These are phyloP conservation scores for Penicillium herquei DNA, from an alignment of 495 filamentous ascomycete species.

Conservation along the genomic window DNA sequence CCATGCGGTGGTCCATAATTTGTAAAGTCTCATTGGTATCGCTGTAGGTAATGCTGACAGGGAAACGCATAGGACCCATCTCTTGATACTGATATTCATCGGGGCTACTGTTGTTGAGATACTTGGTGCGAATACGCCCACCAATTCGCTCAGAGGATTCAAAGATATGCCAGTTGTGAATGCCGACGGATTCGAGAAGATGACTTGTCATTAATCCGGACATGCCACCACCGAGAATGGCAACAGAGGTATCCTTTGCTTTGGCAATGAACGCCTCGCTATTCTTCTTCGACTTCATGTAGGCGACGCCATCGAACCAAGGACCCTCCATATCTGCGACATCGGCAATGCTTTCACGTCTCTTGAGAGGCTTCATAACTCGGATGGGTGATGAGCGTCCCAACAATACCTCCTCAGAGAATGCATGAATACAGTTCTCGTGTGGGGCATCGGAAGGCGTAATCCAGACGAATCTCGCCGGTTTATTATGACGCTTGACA, in stretches of 20 bases:
- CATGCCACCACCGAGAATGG: slow-evolving; percentile 70
- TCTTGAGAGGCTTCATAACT: slow-evolving; percentile 14
- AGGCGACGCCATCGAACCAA: slow-evolving; percentile 68
- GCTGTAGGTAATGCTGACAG: slow-evolving; percentile 46
- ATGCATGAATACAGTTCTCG: slow-evolving; percentile 33
- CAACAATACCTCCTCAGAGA: slow-evolving; percentile 19
- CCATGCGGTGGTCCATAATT: slow-evolving; percentile 58
- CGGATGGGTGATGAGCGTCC: slow-evolving; percentile 27
- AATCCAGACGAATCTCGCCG: slow-evolving; percentile 33
- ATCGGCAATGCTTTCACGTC: slow-evolving; percentile 32
- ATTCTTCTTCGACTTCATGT: slow-evolving; percentile 55
- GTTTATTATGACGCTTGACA: slow-evolving; percentile 28
- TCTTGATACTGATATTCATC: slow-evolving; percentile 72
- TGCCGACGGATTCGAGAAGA: slow-evolving; percentile 51
- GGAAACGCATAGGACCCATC: slow-evolving; percentile 73
- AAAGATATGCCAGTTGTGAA: slow-evolving; percentile 55
- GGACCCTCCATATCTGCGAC: slow-evolving; percentile 57
- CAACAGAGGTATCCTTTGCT: slow-evolving; percentile 47
- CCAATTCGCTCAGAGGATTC: slow-evolving; percentile 51
- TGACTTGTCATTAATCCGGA: slow-evolving; percentile 59
- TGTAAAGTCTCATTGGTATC: slow-evolving; percentile 54
- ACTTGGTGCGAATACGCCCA: slow-evolving; percentile 61
- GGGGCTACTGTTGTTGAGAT: slow-evolving; percentile 52
- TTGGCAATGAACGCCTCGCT: slow-evolving; percentile 48
- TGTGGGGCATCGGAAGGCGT: slow-evolving; percentile 31